These are phyloP conservation scores for Rhodocollybia butyracea DNA, from an alignment of 768 basidiomycete species.

Conservation along the genomic window DNA sequence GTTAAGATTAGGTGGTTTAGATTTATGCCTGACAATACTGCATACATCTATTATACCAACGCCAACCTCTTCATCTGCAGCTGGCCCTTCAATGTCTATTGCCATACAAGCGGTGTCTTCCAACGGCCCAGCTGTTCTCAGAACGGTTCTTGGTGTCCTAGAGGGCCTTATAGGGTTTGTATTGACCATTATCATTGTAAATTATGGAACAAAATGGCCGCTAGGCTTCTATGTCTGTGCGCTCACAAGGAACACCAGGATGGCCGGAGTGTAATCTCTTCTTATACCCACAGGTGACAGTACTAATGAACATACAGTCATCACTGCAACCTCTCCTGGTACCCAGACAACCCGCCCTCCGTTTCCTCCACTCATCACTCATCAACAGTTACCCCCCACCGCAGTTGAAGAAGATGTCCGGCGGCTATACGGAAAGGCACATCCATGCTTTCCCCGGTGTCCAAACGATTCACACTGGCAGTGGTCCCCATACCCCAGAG, in stretches of 20 bases:
- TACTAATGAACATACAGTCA: neutral
- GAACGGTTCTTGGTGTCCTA: neutral
- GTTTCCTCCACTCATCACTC: slow-evolving; percentile 1
- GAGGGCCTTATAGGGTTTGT: neutral
- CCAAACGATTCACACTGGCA: neutral
- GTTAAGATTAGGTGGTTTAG: too few species aligned
- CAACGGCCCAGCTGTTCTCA: neutral
- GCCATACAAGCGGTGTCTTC: too few species aligned
- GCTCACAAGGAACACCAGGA: neutral
- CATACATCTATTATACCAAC: too few species aligned
- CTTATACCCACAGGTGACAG: neutral
- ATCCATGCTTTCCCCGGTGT: neutral
- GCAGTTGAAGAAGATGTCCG: neutral
- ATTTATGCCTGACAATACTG: too few species aligned
- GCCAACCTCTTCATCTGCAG: neutral
- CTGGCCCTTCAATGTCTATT: too few species aligned
- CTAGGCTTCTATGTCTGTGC: neutral
- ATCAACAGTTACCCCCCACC: neutral
- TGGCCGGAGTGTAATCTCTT: neutral
- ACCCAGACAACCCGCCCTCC: neutral
- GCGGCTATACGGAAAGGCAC: neutral
- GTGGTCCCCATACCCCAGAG: neutral
- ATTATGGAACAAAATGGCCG: neutral
- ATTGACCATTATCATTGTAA: neutral
- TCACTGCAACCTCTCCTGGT: neutral